phyloP scores from a whole-genome alignment of 306 rosid genomes.

The Prosopis cineraria region DNA sequence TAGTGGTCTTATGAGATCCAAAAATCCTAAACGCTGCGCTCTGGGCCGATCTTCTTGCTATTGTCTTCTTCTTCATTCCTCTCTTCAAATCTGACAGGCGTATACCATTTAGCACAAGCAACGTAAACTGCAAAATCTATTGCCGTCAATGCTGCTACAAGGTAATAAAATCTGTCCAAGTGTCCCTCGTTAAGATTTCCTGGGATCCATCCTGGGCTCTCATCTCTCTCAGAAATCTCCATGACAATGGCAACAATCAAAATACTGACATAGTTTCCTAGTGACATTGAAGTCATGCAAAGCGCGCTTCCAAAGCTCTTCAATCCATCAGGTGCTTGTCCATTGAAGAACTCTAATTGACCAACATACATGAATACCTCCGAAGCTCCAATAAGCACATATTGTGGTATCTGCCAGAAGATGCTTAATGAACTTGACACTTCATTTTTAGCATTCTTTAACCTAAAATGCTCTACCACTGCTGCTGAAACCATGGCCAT shows the following conservation, averaged over 20 bases:
- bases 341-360: slow-evolving; percentile 68
- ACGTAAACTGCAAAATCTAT: slow-evolving; percentile 54
- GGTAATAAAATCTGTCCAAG: slow-evolving; percentile 68
- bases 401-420: slow-evolving; percentile 83
- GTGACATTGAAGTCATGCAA: slow-evolving; percentile 78
- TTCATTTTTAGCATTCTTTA: slow-evolving; percentile 42
- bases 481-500: slow-evolving; percentile 77
- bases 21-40: slow-evolving; percentile 4
- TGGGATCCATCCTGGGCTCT: slow-evolving; percentile 80
- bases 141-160: slow-evolving; percentile 64
- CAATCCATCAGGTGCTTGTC: slow-evolving; percentile 76
- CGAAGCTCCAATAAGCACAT: slow-evolving; percentile 70
- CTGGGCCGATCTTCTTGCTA: neutral
- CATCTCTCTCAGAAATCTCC: slow-evolving; percentile 55
- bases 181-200: slow-evolving; percentile 72
- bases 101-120: slow-evolving; percentile 71
- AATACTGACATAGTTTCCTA: slow-evolving; percentile 78
- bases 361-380: slow-evolving; percentile 54
- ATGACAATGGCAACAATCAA: slow-evolving; percentile 70
- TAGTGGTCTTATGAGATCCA: neutral
- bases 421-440: slow-evolving; percentile 60
- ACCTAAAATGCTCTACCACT: slow-evolving; percentile 54
- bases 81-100: slow-evolving; percentile 61
- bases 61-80: slow-evolving; percentile 28
- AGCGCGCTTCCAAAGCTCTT: slow-evolving; percentile 91